Conservation (phyloP, 495 filamentous ascomycete genomes). For the Podospora pseudopauciseta region DNA sequence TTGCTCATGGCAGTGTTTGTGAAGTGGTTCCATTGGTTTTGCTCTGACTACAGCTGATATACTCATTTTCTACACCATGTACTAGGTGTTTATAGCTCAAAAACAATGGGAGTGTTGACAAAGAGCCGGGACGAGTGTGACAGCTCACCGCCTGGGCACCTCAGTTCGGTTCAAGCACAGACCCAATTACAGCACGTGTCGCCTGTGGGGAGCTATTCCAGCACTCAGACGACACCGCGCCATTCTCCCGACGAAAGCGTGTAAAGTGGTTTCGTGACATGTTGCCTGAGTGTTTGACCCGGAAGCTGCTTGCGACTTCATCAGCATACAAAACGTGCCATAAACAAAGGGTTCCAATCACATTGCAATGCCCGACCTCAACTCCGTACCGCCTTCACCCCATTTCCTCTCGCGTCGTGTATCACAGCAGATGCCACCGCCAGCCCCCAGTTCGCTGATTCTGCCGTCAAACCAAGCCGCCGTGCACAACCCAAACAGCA, state of each 20-base stretch:
- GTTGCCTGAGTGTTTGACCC: not conserved
- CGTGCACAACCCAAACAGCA: constrained; percentile 44
- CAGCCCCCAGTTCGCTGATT: constrained; percentile 37
- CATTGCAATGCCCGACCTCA: constrained; percentile 54
- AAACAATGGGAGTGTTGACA: too few relatives aligned
- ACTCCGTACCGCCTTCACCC: constrained; percentile 55
- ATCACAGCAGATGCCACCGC: constrained; percentile 33
- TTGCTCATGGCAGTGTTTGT: not conserved
- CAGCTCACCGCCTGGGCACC: not conserved
- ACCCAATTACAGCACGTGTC: not conserved
- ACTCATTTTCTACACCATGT: too few relatives aligned
- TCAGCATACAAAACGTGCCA: not conserved
- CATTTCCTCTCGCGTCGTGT: constrained; percentile 38
- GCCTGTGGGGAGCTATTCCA: not conserved
- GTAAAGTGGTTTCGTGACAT: not conserved
- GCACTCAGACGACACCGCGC: not conserved
- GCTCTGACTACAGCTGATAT: too few relatives aligned
- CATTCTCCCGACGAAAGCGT: not conserved
- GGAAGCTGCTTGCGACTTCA: not conserved
- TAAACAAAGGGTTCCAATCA: not conserved
- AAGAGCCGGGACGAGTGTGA: not conserved
- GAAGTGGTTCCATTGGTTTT: not conserved
- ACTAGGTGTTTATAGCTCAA: too few relatives aligned
- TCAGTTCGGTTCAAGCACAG: not conserved
- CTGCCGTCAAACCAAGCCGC: constrained; percentile 53